Percentiles rank a stretch among this genome's conserved stretches.
Conservation (phyloP, 169 alveolate genomes). For the Plasmodium adleri region DNA sequence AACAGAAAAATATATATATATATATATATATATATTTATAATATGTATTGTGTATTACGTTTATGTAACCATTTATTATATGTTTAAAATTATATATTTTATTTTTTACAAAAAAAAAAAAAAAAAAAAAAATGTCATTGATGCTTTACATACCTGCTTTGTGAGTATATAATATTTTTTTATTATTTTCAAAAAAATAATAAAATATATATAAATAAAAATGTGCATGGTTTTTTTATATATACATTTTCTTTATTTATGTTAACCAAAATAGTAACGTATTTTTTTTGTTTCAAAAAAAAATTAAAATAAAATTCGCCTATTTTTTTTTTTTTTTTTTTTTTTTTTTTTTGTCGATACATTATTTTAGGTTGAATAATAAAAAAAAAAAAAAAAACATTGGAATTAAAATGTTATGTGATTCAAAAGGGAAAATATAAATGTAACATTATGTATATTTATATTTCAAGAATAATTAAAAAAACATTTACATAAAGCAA, state of each 20-base stretch:
- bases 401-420: neutral
- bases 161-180: conserved; percentile 17
- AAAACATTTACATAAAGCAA: no score
- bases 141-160: conserved; percentile 18
- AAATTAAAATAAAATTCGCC: no score
- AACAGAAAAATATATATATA: neutral
- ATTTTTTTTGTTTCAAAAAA: no score
- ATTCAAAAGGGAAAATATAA: no score
- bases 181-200: conserved; percentile 1
- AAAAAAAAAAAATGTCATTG: no score
- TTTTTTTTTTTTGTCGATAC: conserved; percentile 16
- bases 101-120: conserved; percentile 1
- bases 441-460: no score
- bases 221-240: conserved; percentile 8
- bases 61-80: conserved; percentile 11
- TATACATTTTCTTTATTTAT: neutral
- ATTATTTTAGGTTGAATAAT: neutral
- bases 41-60: no score
- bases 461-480: no score
- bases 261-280: no score
- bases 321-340: no score
- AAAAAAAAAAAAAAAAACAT: conserved; percentile 17
- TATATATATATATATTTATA: no score
- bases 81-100: conserved; percentile 2
- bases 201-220: neutral